Evolutionary conservation across 2,329 filamentous ascomycete species (phyloP).

Genomic region (Ophiostoma australiae): DNA sequence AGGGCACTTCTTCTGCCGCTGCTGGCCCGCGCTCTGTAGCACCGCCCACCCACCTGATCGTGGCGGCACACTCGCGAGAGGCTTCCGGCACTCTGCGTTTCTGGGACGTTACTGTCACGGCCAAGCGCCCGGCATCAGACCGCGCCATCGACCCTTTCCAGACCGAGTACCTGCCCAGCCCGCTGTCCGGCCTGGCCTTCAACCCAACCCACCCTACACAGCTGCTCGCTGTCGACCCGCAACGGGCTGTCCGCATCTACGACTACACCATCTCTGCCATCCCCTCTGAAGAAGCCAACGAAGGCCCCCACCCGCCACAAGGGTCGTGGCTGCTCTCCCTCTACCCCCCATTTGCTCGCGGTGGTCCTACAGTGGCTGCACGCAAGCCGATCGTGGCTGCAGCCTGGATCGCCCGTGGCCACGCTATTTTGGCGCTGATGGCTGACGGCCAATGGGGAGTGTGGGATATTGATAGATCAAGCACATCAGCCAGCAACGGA

Average conservation of each 20-base stretch:
- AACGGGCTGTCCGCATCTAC: conserved; percentile 57
- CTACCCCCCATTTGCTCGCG: conserved; percentile 52
- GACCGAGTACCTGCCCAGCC: conserved; percentile 52
- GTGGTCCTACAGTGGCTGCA: conserved; percentile 38
- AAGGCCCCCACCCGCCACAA: conserved; percentile 50
- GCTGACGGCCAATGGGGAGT: conserved; percentile 64
- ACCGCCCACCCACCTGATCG: conserved; percentile 43
- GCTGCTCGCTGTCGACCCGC: conserved; percentile 51
- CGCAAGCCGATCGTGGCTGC: conserved; percentile 60
- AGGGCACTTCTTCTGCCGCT: conserved; percentile 18
- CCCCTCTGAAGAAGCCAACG: conserved; percentile 46
- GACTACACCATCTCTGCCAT: conserved; percentile 54
- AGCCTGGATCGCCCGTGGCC: conserved; percentile 57
- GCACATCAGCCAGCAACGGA: conserved; percentile 31
- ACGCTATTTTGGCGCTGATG: conserved; percentile 54
- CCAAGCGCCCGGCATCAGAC: conserved; percentile 28
- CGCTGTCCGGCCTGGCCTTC: conserved; percentile 54
- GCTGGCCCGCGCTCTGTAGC: conserved; percentile 31
- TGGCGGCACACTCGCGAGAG: conserved; percentile 57
- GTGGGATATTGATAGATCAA: conserved; percentile 59
- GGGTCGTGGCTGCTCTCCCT: conserved; percentile 62
- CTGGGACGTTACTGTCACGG: conserved; percentile 53
- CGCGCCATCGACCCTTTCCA: conserved; percentile 50
- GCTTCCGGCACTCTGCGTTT: conserved; percentile 54
- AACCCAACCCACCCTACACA: conserved; percentile 56